phyloP scores from a whole-genome alignment of 108 stramenopile genomes.

The Nannochloropsis gaditana region DNA sequence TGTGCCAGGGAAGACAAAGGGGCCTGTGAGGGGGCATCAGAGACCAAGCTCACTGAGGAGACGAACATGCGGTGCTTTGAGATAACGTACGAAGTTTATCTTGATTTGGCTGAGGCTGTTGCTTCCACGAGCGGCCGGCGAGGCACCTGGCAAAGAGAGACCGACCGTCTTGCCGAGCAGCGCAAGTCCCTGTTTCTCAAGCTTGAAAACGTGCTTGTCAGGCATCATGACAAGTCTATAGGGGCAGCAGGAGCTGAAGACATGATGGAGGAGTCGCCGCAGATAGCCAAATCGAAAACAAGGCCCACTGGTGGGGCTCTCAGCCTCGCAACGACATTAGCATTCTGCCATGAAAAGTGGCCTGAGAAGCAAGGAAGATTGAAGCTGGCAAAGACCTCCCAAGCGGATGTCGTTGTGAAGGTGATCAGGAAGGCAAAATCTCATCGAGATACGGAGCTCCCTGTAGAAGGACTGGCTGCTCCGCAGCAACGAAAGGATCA shows the following conservation, averaged over 20 bases:
- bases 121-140: not conserved
- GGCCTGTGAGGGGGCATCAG: too few species aligned
- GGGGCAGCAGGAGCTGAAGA: too few species aligned
- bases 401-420: too few species aligned
- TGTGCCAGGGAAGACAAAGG: too few species aligned
- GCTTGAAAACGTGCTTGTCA: not conserved
- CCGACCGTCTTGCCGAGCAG: not conserved
- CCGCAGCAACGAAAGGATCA: too few species aligned
- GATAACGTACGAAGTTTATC: not conserved
- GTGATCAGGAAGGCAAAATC: too few species aligned
- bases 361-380: conserved; percentile 9
- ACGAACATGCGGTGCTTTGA: not conserved
- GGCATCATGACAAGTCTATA: not conserved
- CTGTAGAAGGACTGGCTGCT: too few species aligned
- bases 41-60: not conserved
- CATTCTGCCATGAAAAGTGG: not conserved
- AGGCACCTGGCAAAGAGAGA: not conserved
- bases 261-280: too few species aligned
- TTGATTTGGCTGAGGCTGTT: not conserved
- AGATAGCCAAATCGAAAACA: too few species aligned
- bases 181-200: not conserved
- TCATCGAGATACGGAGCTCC: too few species aligned
- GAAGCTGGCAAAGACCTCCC: not conserved
- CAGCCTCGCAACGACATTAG: not conserved
- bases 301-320: not conserved